Base-by-base conservation (phyloP, 2,329 filamentous ascomycete genomes). In the Zymoseptoria crescenta region DNA sequence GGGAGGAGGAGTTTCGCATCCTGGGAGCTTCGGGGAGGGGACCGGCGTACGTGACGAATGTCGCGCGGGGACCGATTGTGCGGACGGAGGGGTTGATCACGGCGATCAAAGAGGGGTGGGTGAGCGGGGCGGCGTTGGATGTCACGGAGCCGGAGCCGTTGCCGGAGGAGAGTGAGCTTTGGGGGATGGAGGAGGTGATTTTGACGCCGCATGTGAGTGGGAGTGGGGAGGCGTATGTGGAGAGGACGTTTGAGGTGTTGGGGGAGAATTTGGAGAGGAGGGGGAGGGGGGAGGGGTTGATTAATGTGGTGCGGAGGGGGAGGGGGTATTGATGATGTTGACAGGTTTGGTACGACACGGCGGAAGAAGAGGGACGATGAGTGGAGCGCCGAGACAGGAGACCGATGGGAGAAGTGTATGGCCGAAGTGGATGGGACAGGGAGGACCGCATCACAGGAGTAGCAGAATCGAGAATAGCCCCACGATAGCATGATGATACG, bases 81-180 rank as follows among this genome's bases (percentile, higher is more conserved):
- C 78, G 87, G 56, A 82, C 85, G 63, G 73, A 80, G 1, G 86
- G 83, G 1, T 70, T 93, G 55, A 80, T 90, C 19, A 76, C 76
- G 1, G 86, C 87, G 0, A 74, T 92, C 9, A 74, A 82, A 49
- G 77, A 76, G 0, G 80, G 79, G 0, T 77, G 79, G 1, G 69
- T 89, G 29, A 73, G 77, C 2, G 89, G 89, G 29, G 89, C 89
- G 0, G 88, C 88, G 1, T 74, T 93, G 49, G 89, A 92, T 69
- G 89, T 93, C 0, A 88, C 88, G 1, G 88, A 92, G 61, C 89
- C 89, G 0, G 89, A 93, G 72, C 89, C 89, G 0, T 71, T 93
- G 62, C 87, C 88, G 0, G 73, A 78, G 2, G 82, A 86, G 4
- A 83, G 88, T 68, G 80, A 83, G 62, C 74, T 93, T 55, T 93